Conservation (phyloP, 257 asterid species). For the Paulownia fortunei region DNA sequence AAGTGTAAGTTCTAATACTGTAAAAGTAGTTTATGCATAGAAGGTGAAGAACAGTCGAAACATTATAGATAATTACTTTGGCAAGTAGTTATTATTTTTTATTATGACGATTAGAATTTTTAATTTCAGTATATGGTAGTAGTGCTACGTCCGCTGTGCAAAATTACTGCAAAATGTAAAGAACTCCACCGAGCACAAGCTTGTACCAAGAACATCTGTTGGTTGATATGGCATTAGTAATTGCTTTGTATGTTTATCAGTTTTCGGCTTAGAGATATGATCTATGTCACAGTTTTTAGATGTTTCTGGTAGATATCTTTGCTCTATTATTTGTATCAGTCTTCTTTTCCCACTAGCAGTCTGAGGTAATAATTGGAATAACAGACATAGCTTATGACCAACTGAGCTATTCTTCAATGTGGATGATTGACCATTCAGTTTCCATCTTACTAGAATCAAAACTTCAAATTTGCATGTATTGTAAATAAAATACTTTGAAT, state of each 20-base stretch:
- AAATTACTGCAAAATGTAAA: too few relatives aligned
- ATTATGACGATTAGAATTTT: not conserved
- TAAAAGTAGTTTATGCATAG: constrained; percentile 11
- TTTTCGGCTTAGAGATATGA: not conserved
- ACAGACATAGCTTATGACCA: not conserved
- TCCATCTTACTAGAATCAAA: not conserved
- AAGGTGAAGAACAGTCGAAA: not conserved
- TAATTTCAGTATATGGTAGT: not conserved
- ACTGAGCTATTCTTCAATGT: not conserved
- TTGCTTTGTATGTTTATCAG: not conserved
- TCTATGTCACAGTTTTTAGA: not conserved
- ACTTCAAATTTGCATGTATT: not conserved
- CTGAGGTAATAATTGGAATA: not conserved
- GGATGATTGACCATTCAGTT: not conserved
- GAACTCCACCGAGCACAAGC: too few relatives aligned
- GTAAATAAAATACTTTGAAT: not conserved
- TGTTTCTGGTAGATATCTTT: not conserved
- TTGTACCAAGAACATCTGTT: too few relatives aligned
- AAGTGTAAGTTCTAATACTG: constrained; percentile 44
- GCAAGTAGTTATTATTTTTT: not conserved
- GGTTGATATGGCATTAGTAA: not conserved
- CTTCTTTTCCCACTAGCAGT: not conserved
- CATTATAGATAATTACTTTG: not conserved
- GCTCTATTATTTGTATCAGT: not conserved
- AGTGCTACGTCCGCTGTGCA: not conserved